Conservation (phyloP, 768 basidiomycete genomes). For the Lactifluus volemus region DNA sequence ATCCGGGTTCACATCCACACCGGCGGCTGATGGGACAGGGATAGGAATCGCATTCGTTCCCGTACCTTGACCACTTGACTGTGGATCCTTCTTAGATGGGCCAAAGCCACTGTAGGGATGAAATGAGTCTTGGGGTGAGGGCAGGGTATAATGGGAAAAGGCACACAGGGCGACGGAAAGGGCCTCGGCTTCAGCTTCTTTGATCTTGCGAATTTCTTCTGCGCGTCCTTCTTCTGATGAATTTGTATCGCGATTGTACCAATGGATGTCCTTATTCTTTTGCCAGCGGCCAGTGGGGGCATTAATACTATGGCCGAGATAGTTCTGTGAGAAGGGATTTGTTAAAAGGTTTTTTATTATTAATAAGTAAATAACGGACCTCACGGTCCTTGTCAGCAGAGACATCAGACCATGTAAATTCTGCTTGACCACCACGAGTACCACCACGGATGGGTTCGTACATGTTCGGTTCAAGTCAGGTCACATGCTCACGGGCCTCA, state of each 20-base stretch:
- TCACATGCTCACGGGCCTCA: slow-evolving; percentile 13
- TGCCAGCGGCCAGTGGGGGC: slow-evolving; percentile 96
- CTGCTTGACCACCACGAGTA: slow-evolving; percentile 85
- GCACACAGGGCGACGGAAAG: slow-evolving; percentile 69
- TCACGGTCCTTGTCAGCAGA: slow-evolving; percentile 91
- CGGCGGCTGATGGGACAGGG: slow-evolving; percentile 1
- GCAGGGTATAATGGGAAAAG: neutral
- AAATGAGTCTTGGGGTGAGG: neutral
- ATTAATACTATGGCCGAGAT: slow-evolving; percentile 91
- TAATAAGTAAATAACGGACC: slow-evolving; percentile 31
- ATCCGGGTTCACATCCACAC: slow-evolving; percentile 9
- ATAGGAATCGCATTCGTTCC: slow-evolving; percentile 27
- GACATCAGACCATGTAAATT: slow-evolving; percentile 88
- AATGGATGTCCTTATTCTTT: slow-evolving; percentile 94
- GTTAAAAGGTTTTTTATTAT: neutral
- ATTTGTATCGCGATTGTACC: slow-evolving; percentile 70
- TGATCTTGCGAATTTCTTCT: slow-evolving; percentile 75
- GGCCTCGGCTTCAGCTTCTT: slow-evolving; percentile 86
- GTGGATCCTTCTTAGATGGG: slow-evolving; percentile 32
- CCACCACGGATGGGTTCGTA: slow-evolving; percentile 83
- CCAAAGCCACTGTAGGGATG: slow-evolving; percentile 55
- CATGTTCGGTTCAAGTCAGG: slow-evolving; percentile 33
- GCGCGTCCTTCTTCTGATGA: slow-evolving; percentile 39
- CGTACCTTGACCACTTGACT: slow-evolving; percentile 21
- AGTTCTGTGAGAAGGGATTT: slow-evolving; percentile 47